Base-by-base conservation (phyloP, 208 protist species). In the Leishmania aethiopica region DNA sequence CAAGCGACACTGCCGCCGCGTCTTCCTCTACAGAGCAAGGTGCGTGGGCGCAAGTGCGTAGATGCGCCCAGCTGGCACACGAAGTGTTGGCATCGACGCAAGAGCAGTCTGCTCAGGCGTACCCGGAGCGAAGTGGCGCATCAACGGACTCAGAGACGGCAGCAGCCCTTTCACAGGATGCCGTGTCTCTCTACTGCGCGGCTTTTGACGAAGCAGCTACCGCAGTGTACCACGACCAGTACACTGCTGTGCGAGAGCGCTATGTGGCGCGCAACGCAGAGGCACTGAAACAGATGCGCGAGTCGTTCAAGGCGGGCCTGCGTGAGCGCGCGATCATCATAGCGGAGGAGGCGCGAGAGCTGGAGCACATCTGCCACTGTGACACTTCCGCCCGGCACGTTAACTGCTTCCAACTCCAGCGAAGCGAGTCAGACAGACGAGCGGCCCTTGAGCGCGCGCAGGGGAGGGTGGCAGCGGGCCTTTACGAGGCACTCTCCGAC, bases 211-310 rank as follows among this genome's bases (percentile, higher is more conserved):
- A 53, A 28, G 67, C 55, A 35, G 83, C 78, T 3, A 51, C 62
- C 4, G n/a, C 32, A 28, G 83, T 82, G 35, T 80, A 67, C 47
- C 32, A 76, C 6, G 76, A 84, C 57, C 75, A 89, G 70, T 86
- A 86, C 82, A 53, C 74, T 6, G 37, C 57, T n/a, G 77, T 85
- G 45, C 75, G 72, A 67, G 37, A 79, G 71, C 85, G 85, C 35
- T 84, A 84, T 32, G 32, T 79, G 1, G 79, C 78, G 49, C 75
- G 57, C 45, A 82, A 80, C 53, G 83, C 53, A 25, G 28, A 25
- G 7, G 45, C 67, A 15, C 57, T 86, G 32, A 17, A 49, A 32
- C 66, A 72, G 45, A 80, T 80, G 35, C 77, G 75, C 2, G 51
- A 42, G 25, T 19, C 70, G 17, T 62, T 77, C 45, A 35, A 75